These are phyloP conservation scores for Mychonastes homosphaera DNA, from an alignment of 139 green algal genomes.

Conservation along the genomic window DNA sequence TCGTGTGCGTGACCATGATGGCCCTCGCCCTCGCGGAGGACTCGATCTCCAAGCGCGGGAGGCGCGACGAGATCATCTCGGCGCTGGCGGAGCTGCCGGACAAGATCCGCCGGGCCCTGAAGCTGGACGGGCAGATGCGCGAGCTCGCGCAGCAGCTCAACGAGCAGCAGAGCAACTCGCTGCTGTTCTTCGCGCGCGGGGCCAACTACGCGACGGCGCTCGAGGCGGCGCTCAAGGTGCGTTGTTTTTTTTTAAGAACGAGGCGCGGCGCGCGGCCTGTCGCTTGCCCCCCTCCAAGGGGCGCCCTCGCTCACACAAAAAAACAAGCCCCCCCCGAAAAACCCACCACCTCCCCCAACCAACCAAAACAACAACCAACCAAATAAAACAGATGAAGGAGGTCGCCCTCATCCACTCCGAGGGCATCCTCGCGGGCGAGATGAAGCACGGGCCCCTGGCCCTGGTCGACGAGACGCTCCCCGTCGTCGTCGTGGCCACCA, in stretches of 20 bases:
- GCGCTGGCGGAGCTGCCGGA: conserved; percentile 46
- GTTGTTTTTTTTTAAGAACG: not conserved
- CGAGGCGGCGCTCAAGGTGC: conserved; percentile 81
- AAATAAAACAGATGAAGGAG: conserved; percentile 83
- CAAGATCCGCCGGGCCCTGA: conserved; percentile 44
- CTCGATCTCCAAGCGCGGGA: conserved; percentile 58
- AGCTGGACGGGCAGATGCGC: conserved; percentile 65
- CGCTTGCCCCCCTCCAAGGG: too few relatives aligned
- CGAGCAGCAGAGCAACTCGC: conserved; percentile 40
- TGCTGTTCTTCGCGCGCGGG: conserved; percentile 86
- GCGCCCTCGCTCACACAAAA: too few relatives aligned
- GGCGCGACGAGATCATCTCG: conserved; percentile 74
- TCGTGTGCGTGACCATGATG: conserved; percentile 86
- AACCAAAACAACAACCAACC: too few relatives aligned
- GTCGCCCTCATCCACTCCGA: conserved; percentile 91
- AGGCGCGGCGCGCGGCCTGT: not conserved
- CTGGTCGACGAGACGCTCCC: conserved; percentile 91
- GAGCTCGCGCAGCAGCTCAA: conserved; percentile 69
- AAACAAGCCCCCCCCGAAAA: too few relatives aligned
- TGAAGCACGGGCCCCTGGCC: conserved; percentile 97
- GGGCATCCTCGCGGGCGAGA: conserved; percentile 95
- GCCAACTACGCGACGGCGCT: conserved; percentile 95
- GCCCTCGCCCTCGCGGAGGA: conserved; percentile 79
- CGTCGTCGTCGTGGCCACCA: conserved; percentile 83
- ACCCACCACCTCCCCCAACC: too few relatives aligned